Evolutionary conservation across 2,329 filamentous ascomycete genomes (phyloP), one percentile per base, ranked within the genome.

Genomic region (Arthrinium puccinioides): DNA sequence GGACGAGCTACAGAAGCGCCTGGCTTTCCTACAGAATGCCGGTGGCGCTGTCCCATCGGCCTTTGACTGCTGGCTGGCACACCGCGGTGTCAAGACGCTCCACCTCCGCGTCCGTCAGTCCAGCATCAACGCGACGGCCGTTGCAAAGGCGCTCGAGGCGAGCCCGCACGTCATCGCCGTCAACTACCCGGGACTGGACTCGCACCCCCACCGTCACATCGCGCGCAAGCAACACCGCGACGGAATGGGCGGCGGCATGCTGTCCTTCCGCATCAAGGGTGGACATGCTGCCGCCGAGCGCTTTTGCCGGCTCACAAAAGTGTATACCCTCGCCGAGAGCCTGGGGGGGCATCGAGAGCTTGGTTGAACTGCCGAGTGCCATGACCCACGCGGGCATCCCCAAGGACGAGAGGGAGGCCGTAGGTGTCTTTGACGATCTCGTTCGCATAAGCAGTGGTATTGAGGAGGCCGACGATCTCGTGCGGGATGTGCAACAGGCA

Each of bases 321-420:
- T 98, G 60, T 97, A 95, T 66, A 95, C 88, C 2, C 74, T 98
- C 6, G 92, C 92, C 21, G 92, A 98, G 72, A 87, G 79, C 41
- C 67, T 98, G 18, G 92, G 92, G 43, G 31, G 92, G 90, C 38
- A 84, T 98, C 32, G 92, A 98, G 75, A 85, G 78, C 54, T 71
- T 98, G 44, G 82, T 89, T 50, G 92, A 98, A 66, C 78, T 98
- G 3, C 92, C 92, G 16, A 86, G 85, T 52, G 86, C 81, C 64
- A 98, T 98, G 92, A 98, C 92, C 14, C 92, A 98, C 62, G 86
- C 88, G 18, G 92, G 90, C 41, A 98, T 98, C 48, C 92, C 92
- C 34, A 79, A 76, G 59, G 88, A 88, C 43, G 80, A 94, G 69
- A 75, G 92, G 40, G 92, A 98, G 72, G 84, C 82, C 4, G 88